These are phyloP conservation scores for Colletotrichum sojae DNA, from an alignment of 2,329 filamentous ascomycete genomes.

Conservation along the genomic window DNA sequence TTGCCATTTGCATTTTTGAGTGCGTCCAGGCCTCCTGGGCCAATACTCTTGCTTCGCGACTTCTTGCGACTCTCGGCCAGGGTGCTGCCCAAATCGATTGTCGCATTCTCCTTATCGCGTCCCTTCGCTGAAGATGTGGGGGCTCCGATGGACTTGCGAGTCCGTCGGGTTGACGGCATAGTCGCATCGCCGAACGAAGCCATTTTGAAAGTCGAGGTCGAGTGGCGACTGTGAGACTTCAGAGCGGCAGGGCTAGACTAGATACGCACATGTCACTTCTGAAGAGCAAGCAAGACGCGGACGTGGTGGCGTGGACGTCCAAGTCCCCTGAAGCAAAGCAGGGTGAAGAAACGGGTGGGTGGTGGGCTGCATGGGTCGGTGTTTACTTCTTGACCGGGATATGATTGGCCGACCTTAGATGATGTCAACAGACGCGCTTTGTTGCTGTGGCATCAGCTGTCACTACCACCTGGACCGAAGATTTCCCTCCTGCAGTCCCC, in stretches of 20 bases:
- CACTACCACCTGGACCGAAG: constrained; percentile 14
- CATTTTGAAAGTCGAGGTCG: constrained; percentile 48
- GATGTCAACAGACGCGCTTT: constrained; percentile 38
- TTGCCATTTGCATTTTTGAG: constrained; percentile 83
- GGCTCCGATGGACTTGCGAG: constrained; percentile 79
- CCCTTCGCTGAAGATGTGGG: constrained; percentile 25
- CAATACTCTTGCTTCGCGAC: constrained; percentile 94
- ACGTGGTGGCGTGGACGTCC: constrained; percentile 42
- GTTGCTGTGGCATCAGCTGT: constrained; percentile 39
- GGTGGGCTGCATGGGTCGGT: constrained; percentile 34
- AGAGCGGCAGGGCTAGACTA: constrained; percentile 4
- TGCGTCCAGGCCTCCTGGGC: constrained; percentile 89
- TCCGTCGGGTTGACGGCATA: constrained; percentile 69
- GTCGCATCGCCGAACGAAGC: constrained; percentile 60
- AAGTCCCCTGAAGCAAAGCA: constrained; percentile 35
- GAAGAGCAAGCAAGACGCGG: constrained; percentile 34
- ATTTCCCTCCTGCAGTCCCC: background rate
- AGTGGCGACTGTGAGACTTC: constrained; percentile 13
- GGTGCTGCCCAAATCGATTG: constrained; percentile 72
- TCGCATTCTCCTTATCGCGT: constrained; percentile 85
- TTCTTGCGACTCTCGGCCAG: constrained; percentile 72
- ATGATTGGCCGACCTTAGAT: constrained; percentile 25
- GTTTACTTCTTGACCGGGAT: constrained; percentile 33
- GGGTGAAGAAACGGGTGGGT: constrained; percentile 39
- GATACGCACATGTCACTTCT: constrained; percentile 35